Percentiles rank a stretch among this genome's conserved stretches.
Conservation (phyloP, 148 eudicot species). For the Dysphania ambrosioides region DNA sequence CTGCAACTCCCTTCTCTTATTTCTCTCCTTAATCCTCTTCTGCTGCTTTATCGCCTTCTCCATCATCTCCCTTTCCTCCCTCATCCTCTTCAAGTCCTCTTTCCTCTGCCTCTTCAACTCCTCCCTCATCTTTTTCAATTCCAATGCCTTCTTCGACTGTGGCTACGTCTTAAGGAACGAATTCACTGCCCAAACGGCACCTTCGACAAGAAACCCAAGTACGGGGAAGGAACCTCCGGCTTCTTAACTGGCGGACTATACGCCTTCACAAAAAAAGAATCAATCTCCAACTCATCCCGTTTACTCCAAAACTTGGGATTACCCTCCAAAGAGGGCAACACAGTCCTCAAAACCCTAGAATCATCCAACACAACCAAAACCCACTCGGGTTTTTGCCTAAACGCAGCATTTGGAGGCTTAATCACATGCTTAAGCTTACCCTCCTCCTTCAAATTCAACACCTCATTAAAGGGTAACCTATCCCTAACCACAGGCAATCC, state of each 20-base stretch:
- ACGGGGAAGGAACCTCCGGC: constrained; percentile 67
- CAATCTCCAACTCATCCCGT: constrained; percentile 71
- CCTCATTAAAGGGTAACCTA: constrained; percentile 57
- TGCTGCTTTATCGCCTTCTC: constrained; percentile 55
- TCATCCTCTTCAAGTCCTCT: constrained; percentile 47
- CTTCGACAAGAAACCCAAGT: constrained; percentile 58
- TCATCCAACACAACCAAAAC: constrained; percentile 80
- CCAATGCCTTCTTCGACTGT: constrained; percentile 61
- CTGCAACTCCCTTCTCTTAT: constrained; percentile 44
- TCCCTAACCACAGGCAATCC: constrained; percentile 66
- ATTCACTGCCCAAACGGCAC: constrained; percentile 43
- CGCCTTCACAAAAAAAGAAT: constrained; percentile 66
- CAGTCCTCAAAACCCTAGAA: constrained; percentile 76
- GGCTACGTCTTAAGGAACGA: constrained; percentile 47
- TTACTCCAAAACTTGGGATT: constrained; percentile 68
- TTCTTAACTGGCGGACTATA: constrained; percentile 74
- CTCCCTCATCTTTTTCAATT: constrained; percentile 70
- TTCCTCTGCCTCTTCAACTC: constrained; percentile 47
- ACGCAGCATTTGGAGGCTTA: constrained; percentile 45
- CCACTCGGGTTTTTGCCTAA: constrained; percentile 49
- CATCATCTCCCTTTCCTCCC: constrained; percentile 52
- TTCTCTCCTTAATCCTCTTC: constrained; percentile 61
- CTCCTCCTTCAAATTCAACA: constrained; percentile 57
- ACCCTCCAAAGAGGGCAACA: constrained; percentile 61
- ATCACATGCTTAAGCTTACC: constrained; percentile 73